Conservation (phyloP, 768 basidiomycete genomes). For the Hypholoma sublateritium region DNA sequence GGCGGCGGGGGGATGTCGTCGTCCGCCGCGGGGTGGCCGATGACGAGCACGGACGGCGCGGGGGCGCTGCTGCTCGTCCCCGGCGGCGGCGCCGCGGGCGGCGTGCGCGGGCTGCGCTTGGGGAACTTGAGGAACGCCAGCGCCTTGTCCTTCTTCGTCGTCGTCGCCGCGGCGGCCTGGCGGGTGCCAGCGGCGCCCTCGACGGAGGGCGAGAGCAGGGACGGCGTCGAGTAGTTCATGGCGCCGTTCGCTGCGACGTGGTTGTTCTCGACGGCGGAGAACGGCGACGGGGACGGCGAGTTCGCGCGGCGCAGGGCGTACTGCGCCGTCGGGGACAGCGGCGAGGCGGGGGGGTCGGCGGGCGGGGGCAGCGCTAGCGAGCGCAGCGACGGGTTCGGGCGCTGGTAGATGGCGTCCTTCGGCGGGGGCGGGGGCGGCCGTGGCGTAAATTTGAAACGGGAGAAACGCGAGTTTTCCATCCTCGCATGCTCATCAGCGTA, state of each 20-base stretch:
- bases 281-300: slow-evolving; percentile 33
- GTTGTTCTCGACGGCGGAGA: slow-evolving; percentile 8
- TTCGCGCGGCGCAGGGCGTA: slow-evolving; percentile 31
- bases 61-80: slow-evolving; percentile 8
- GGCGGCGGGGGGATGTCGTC: slow-evolving; percentile 23
- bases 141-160: slow-evolving; percentile 34
- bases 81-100: slow-evolving; percentile 5
- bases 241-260: not conserved
- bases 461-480: slow-evolving; percentile 14
- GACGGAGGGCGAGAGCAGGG: slow-evolving; percentile 31
- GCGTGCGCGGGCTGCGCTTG: slow-evolving; percentile 33
- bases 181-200: slow-evolving; percentile 23
- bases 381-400: slow-evolving; percentile 44
- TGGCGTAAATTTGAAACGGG: slow-evolving; percentile 16
- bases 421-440: slow-evolving; percentile 62
- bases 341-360: slow-evolving; percentile 35
- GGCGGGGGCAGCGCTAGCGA: slow-evolving; percentile 14
- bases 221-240: slow-evolving; percentile 23
- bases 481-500: slow-evolving; percentile 8
- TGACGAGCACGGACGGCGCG: slow-evolving; percentile 6
- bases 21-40: slow-evolving; percentile 20
- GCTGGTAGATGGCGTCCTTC: slow-evolving; percentile 58
- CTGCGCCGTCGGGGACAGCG: slow-evolving; percentile 37
- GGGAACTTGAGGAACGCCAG: slow-evolving; percentile 44
- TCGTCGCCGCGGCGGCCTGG: slow-evolving; percentile 5